These are phyloP conservation scores for Petunia hybrid DNA, from an alignment of 305 asterid genomes.

Conservation along the genomic window DNA sequence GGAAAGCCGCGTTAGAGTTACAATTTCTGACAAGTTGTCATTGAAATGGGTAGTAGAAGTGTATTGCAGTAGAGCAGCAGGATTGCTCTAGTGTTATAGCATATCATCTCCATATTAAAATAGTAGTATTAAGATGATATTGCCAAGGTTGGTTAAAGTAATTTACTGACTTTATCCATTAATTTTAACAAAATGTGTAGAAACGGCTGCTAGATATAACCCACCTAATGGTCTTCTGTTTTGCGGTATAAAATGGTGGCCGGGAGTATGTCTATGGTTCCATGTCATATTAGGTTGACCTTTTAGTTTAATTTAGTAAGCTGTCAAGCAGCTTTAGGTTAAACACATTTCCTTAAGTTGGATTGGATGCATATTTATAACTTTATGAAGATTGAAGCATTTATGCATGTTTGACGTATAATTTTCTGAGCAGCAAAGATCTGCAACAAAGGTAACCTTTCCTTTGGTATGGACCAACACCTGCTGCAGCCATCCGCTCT, in stretches of 20 bases:
- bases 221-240: not conserved
- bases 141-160: not conserved
- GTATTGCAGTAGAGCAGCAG: not conserved
- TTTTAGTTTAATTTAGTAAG: not conserved
- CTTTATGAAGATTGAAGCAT: not conserved
- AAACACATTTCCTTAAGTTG: not conserved
- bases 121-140: not conserved
- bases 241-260: not conserved
- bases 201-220: slow-evolving; percentile 2
- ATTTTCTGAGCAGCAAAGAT: slow-evolving; percentile 63
- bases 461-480: slow-evolving; percentile 91
- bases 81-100: slow-evolving; percentile 7
- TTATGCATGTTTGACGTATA: not conserved
- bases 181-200: not conserved
- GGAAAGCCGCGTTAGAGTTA: slow-evolving; percentile 1
- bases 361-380: slow-evolving; percentile 2
- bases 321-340: not conserved
- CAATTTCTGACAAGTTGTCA: slow-evolving; percentile 7
- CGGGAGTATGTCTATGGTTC: not conserved
- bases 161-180: not conserved
- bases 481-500: slow-evolving; percentile 86
- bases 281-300: not conserved
- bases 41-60: not conserved
- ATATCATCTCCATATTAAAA: not conserved
- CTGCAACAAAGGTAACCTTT: slow-evolving; percentile 81